Evolutionary conservation across 257 asterid species (phyloP).

Genomic region (Salvia hispanica): DNA sequence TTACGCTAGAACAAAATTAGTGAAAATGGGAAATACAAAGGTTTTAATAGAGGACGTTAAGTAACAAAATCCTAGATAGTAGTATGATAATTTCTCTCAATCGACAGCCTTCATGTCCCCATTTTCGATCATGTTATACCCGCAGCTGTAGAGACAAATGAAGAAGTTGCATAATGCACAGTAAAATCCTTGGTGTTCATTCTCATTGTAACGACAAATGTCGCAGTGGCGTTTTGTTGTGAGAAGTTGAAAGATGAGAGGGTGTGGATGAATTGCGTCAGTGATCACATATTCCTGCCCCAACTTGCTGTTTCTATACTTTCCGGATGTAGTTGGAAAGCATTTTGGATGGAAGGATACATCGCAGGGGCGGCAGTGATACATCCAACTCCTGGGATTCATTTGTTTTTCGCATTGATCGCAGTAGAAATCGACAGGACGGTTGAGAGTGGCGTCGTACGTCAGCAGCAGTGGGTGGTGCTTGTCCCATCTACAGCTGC

Average conservation of each 20-base stretch:
- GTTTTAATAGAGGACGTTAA: too few species aligned
- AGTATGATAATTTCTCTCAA: too few species aligned
- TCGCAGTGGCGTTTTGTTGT: conserved; percentile 3
- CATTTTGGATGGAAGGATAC: conserved; percentile 10
- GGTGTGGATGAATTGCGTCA: not conserved
- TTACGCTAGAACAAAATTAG: too few species aligned
- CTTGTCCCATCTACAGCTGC: not conserved
- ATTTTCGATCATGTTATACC: too few species aligned
- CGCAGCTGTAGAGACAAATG: not conserved
- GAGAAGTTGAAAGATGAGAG: not conserved
- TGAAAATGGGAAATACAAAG: too few species aligned
- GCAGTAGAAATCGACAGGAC: conserved; percentile 15
- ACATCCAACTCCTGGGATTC: conserved; percentile 14
- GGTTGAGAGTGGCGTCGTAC: conserved; percentile 7
- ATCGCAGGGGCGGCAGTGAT: conserved; percentile 14
- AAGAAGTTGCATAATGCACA: conserved; percentile 8
- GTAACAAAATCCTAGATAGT: too few species aligned
- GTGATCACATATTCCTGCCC: not conserved
- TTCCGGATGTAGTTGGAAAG: not conserved
- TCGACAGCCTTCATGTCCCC: too few species aligned
- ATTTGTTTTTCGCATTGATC: not conserved
- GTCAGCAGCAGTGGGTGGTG: conserved; percentile 10
- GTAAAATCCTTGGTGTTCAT: not conserved
- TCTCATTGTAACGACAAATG: not conserved
- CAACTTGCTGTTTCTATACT: not conserved